These are phyloP conservation scores for Phytophthora sp. DNA, from an alignment of 352 stramenopile genomes.

Conservation along the genomic window DNA sequence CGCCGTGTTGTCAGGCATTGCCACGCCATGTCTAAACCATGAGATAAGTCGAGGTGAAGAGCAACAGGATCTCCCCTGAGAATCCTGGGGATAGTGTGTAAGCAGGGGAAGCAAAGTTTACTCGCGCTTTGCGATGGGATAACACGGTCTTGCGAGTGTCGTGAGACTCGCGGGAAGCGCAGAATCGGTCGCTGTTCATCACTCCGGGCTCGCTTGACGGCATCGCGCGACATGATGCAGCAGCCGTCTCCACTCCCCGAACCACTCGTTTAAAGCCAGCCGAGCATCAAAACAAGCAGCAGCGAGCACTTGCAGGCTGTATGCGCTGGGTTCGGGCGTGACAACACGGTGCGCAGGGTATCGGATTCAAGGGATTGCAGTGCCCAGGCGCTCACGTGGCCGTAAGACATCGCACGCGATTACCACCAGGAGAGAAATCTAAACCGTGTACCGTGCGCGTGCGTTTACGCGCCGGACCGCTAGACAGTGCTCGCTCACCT, in stretches of 20 bases:
- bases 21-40: too few species aligned
- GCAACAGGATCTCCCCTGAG: too few species aligned
- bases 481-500: neutral
- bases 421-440: constrained; percentile 1
- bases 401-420: neutral
- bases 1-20: too few species aligned
- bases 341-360: neutral
- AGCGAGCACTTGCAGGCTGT: neutral
- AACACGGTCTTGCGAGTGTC: too few species aligned
- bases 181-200: constrained; percentile 27
- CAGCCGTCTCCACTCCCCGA: neutral
- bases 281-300: constrained; percentile 5
- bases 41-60: too few species aligned
- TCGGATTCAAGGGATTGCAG: neutral
- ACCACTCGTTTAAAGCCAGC: neutral
- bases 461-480: constrained; percentile 4
- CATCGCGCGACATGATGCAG: constrained; percentile 8
- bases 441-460: neutral
- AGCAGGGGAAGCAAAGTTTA: too few species aligned
- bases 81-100: too few species aligned
- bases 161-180: too few species aligned
- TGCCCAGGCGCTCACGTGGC: neutral
- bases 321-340: neutral
- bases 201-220: neutral
- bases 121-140: too few species aligned